phyloP scores from a whole-genome alignment of 2,329 filamentous ascomycete species.

The Fusarium algeriense region DNA sequence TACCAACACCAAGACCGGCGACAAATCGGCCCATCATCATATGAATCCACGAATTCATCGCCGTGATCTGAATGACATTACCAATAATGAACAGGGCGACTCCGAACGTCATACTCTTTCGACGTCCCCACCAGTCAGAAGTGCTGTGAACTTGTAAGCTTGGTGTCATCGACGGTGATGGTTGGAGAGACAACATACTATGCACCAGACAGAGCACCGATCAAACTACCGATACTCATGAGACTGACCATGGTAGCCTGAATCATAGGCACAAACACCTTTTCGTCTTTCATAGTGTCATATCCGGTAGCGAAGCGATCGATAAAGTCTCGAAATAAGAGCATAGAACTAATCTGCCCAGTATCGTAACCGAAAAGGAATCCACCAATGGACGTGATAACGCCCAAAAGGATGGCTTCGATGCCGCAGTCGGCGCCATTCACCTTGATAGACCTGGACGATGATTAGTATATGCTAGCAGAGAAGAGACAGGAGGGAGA shows the following conservation, averaged over 20 bases:
- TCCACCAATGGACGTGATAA: slow-evolving; percentile 68
- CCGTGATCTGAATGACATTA: slow-evolving; percentile 74
- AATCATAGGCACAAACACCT: slow-evolving; percentile 56
- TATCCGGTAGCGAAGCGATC: slow-evolving; percentile 65
- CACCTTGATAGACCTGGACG: slow-evolving; percentile 54
- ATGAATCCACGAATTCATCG: slow-evolving; percentile 71
- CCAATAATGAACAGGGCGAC: slow-evolving; percentile 72
- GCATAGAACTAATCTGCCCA: slow-evolving; percentile 67
- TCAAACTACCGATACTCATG: slow-evolving; percentile 66
- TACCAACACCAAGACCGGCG: slow-evolving; percentile 76
- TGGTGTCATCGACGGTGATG: neutral
- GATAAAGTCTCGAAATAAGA: slow-evolving; percentile 66
- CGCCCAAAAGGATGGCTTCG: slow-evolving; percentile 59
- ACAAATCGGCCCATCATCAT: slow-evolving; percentile 74
- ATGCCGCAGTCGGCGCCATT: slow-evolving; percentile 58
- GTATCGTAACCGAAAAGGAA: slow-evolving; percentile 75
- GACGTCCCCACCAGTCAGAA: slow-evolving; percentile 69
- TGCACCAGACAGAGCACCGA: slow-evolving; percentile 66
- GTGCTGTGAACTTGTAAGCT: slow-evolving; percentile 52
- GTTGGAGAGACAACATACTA: slow-evolving; percentile 50
- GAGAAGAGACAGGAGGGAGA: neutral
- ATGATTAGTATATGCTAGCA: slow-evolving; percentile 8
- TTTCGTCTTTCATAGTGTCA: slow-evolving; percentile 50
- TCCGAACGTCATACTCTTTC: slow-evolving; percentile 65
- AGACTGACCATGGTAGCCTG: slow-evolving; percentile 68